Evolutionary conservation across 208 protist genomes (phyloP).

Genomic region (Polymyxa betae): DNA sequence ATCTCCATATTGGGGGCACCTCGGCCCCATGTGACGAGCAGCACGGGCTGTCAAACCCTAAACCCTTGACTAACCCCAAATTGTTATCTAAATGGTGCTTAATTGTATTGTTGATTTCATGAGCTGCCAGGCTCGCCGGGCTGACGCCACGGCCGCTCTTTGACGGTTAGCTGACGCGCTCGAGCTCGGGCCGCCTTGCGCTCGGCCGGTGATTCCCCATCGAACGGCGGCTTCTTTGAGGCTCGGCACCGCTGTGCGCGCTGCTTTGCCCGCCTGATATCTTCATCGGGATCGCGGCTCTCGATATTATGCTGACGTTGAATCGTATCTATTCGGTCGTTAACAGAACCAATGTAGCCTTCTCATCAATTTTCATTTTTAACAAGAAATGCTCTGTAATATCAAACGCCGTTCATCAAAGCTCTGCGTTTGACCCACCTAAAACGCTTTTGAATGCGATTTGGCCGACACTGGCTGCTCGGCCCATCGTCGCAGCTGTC

Average conservation of each 20-base stretch:
- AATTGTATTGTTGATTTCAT: no score
- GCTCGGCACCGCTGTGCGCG: background rate
- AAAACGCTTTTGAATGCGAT: background rate
- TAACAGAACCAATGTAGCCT: no score
- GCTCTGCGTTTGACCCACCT: background rate
- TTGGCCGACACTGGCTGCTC: background rate
- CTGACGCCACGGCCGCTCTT: constrained; percentile 17
- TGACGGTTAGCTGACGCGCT: background rate
- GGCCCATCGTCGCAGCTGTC: background rate
- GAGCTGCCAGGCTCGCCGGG: no score
- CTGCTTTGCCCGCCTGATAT: background rate
- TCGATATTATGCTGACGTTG: constrained; percentile 32
- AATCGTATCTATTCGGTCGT: constrained; percentile 17
- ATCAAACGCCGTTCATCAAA: background rate
- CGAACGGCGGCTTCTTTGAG: background rate
- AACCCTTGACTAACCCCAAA: no score
- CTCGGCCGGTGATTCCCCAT: background rate
- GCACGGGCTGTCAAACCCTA: no score
- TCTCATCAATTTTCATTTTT: no score
- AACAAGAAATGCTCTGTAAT: background rate
- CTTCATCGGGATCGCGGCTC: background rate
- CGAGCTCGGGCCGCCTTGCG: background rate
- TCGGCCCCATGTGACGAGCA: no score
- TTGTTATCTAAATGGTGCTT: no score
- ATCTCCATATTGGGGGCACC: no score